Evolutionary conservation across 768 basidiomycete species (phyloP), one percentile per base, ranked within the genome.

Genomic region (Russula compacta): DNA sequence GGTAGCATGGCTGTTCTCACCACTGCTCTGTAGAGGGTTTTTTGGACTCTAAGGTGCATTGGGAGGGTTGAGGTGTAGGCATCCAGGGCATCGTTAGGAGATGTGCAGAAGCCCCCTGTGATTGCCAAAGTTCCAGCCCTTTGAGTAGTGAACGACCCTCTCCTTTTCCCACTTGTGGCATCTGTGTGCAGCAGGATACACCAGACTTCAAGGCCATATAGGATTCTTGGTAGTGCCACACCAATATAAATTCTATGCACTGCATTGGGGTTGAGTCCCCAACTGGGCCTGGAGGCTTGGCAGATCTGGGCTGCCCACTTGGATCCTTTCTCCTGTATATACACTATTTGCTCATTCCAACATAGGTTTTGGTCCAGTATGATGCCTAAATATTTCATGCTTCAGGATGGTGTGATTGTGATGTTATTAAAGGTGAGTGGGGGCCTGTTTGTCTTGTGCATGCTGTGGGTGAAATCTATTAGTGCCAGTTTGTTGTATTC

Each of bases 71-170:
- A 9, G 0, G 66, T n/a, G 15, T 66, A 63, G 0, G 51, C 44
- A 8, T 69, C 64, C 0, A 68, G 42, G 0, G 49, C 50, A n/a
- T 72, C 70, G 0, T 56, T 55, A 0, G 68, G 59, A 0, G 64
- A 62, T 0, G 65, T 62, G 9, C 65, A n/a, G 2, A 69, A 47
- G 0, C 68, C 68, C 0, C 67, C 65, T 14, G 69, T 69, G 4
- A 70, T 68, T 0, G 56, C 52, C 0, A 67, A 38, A 0, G 65
- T 56, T 0, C 68, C 72, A 0, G 49, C 32, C 0, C 71, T 54
- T 54, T 74, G 71, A 0, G 69, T 53, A 0, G 24, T 29, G 3
- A 29, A 2, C 24, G 24, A 7, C 59, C 36, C 1, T 59, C 54
- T 0, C 65, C 65, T 6, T 1, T 11, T 46, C n/a, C n/a, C n/a